Evolutionary conservation across 2,329 filamentous ascomycete genomes (phyloP), one percentile per base, ranked within the genome.

Genomic region (Colletotrichum sp.): DNA sequence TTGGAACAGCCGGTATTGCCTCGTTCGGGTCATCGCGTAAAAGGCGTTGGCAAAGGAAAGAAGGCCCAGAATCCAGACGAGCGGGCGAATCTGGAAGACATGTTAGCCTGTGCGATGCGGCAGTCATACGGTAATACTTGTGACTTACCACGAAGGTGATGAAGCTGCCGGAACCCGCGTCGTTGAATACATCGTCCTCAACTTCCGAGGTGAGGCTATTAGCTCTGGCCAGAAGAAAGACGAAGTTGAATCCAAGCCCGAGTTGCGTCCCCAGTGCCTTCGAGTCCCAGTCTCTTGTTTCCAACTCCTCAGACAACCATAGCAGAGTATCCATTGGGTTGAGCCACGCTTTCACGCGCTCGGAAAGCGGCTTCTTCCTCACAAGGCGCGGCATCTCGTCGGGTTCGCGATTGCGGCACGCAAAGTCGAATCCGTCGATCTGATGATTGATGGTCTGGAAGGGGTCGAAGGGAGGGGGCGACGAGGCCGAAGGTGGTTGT

Each of bases 1-100:
- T 84, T 98, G 95, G 84, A 99, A 99, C 34, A 99, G 89, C 78
- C 97, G 93, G 86, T 99, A 99, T 80, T 95, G 92, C 75, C 96
- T 93, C 80, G 92, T 95, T 79, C 95, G 93, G 71, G 90, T 91
- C 83, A 98, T 94, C 32, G 96, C 95, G 84, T 96, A 96, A 81
- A 93, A 88, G 5, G 95, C 92, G 84, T 99, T 99, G 32, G 90
- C 82, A 52, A 90, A 82, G n/a, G 95, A 96, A 59, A 95, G 85
- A 28, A 88, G 78, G 2, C 91, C 89, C 26, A 98, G 88, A 1
- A 90, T 82, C 86, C 95, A 93, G n/a, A 96, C 92, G 9, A 96
- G 81, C 71, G 95, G 90, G 62, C 92, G 90, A 67, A 93, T 87
- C 94, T 96, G 78, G 69, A 58, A 63, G 34, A 65, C 7, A 21